phyloP scores from a whole-genome alignment of 495 filamentous ascomycete genomes.

The Daldinia grandis region DNA sequence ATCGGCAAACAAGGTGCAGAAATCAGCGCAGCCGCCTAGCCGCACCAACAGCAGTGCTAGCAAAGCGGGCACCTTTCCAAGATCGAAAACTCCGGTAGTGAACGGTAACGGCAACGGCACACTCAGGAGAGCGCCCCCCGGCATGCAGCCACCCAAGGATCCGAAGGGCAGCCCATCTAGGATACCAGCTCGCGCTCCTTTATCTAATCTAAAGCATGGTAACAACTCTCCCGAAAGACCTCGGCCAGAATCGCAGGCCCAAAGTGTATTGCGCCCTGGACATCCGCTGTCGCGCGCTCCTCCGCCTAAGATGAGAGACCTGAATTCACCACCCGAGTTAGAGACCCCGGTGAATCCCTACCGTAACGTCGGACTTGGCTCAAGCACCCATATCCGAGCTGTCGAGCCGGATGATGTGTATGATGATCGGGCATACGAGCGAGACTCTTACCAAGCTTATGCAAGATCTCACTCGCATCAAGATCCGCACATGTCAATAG shows the following conservation, averaged over 20 bases:
- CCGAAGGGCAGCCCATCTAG: conserved; percentile 71
- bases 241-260: conserved; percentile 55
- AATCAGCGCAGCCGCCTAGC: conserved; percentile 53
- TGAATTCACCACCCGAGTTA: conserved; percentile 69
- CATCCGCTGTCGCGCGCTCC: conserved; percentile 68
- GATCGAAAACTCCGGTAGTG: conserved; percentile 72
- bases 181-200: conserved; percentile 80
- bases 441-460: conserved; percentile 37
- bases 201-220: conserved; percentile 81
- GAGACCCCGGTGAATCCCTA: conserved; percentile 69
- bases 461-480: conserved; percentile 39
- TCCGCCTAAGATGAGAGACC: conserved; percentile 90
- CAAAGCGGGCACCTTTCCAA: conserved; percentile 57
- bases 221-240: conserved; percentile 83
- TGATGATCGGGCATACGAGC: conserved; percentile 63
- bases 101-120: conserved; percentile 38
- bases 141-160: conserved; percentile 41
- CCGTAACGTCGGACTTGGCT: conserved; percentile 71
- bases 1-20: conserved; percentile 50
- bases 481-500: conserved; percentile 50
- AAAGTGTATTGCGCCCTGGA: conserved; percentile 47
- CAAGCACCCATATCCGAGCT: conserved; percentile 74
- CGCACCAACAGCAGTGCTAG: conserved; percentile 50
- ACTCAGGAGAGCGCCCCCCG: conserved; percentile 38
- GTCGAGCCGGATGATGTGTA: conserved; percentile 87